These are phyloP conservation scores for Neostapfia colusana DNA, from an alignment of 176 grass and related monocot species.

Conservation along the genomic window DNA sequence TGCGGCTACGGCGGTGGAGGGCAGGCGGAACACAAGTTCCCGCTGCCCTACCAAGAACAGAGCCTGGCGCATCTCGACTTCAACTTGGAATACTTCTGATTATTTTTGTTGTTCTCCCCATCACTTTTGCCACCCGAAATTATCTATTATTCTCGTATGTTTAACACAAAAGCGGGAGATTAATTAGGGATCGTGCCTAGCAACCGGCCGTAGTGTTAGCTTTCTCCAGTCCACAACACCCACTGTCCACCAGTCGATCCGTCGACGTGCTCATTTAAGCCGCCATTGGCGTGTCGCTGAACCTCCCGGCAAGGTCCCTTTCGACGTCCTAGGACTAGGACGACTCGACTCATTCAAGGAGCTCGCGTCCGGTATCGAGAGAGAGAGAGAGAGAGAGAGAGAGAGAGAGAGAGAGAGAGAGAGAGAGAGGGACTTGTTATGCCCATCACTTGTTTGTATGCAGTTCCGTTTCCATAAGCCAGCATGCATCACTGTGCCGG, in stretches of 20 bases:
- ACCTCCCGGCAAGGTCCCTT: constrained; percentile 27
- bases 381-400: constrained; percentile 37
- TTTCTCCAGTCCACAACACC: constrained; percentile 24
- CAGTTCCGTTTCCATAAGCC: not conserved
- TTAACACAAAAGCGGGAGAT: constrained; percentile 26
- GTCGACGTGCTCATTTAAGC: not conserved
- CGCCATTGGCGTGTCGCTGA: constrained; percentile 10
- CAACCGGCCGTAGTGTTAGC: constrained; percentile 20
- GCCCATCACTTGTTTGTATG: not conserved
- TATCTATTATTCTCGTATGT: constrained; percentile 14
- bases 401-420: too few species aligned
- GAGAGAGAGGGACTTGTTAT: too few species aligned
- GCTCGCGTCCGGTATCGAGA: not conserved
- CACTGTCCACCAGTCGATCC: not conserved
- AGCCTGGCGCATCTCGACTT: constrained; percentile 57
- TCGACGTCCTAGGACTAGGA: constrained; percentile 22
- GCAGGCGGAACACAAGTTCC: constrained; percentile 42
- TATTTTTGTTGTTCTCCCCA: too few species aligned
- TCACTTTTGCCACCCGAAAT: constrained; percentile 9
- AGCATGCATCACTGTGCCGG: not conserved
- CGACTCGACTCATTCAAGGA: not conserved
- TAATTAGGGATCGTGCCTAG: constrained; percentile 38
- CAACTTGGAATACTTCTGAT: constrained; percentile 73
- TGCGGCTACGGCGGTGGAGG: not conserved
- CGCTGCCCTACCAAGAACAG: constrained; percentile 56